Evolutionary conservation across 2,329 filamentous ascomycete species (phyloP).

Genomic region (Paraphoma sp.): DNA sequence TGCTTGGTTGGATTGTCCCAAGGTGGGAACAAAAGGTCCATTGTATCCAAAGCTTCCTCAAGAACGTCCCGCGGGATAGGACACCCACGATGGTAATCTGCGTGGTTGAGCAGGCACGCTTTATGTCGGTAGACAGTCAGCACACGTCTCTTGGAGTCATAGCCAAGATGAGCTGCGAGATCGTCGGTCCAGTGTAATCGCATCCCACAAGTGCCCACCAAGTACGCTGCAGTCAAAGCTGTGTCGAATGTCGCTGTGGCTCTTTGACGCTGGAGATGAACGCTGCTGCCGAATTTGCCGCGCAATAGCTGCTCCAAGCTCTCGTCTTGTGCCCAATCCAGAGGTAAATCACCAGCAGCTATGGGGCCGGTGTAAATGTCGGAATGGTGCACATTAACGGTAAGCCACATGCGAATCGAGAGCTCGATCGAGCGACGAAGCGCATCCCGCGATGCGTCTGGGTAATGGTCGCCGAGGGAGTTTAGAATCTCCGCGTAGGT

Average conservation of each 20-base stretch:
- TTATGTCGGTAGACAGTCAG: constrained; percentile 18
- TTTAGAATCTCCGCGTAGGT: neutral
- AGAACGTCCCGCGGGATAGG: constrained; percentile 12
- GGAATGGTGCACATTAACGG: constrained; percentile 12
- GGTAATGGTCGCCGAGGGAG: neutral
- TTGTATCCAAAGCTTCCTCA: constrained; percentile 14
- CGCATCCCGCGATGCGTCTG: neutral
- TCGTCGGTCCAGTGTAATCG: constrained; percentile 16
- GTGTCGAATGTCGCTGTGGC: constrained; percentile 4
- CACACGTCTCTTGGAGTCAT: neutral
- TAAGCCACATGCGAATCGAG: constrained; percentile 15
- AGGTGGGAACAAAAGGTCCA: constrained; percentile 19
- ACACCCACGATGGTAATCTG: neutral
- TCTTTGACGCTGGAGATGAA: neutral
- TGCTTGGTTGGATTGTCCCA: constrained; percentile 12
- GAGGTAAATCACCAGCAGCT: constrained; percentile 6
- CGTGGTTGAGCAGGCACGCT: constrained; percentile 14
- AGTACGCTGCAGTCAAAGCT: constrained; percentile 14
- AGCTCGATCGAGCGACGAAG: constrained; percentile 15
- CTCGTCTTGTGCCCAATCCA: constrained; percentile 7
- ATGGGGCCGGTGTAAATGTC: constrained; percentile 9
- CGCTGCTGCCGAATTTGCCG: neutral
- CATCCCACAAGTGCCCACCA: constrained; percentile 15
- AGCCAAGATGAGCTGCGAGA: constrained; percentile 10
- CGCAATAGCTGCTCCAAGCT: constrained; percentile 6